A percentile compares a stretch with the other conserved stretches of the same genome.
These are phyloP conservation scores for Penicillium ochrochloron DNA, from an alignment of 495 filamentous ascomycete genomes.

Conservation along the genomic window DNA sequence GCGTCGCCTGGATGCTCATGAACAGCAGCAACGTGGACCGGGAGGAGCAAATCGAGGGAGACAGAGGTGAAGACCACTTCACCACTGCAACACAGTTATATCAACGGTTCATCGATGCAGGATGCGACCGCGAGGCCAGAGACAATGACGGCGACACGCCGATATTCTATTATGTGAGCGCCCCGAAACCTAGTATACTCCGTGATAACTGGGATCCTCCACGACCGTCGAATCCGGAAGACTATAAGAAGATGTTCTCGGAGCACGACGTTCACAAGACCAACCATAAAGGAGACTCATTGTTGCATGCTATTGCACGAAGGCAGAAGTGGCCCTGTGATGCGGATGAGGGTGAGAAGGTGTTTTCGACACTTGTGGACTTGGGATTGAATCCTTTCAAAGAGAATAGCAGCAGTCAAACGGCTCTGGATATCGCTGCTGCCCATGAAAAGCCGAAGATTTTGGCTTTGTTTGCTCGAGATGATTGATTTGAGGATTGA, in stretches of 20 bases:
- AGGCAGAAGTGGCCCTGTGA: background rate
- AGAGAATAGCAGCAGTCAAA: constrained; percentile 8
- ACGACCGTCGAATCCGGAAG: background rate
- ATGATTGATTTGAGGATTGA: constrained; percentile 11
- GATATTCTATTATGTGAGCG: background rate
- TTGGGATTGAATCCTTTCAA: background rate
- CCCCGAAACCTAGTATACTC: background rate
- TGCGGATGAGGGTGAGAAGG: background rate
- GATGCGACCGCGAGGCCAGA: background rate
- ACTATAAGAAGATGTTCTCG: background rate
- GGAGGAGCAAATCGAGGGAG: background rate
- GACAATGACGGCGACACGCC: background rate
- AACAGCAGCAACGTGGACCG: background rate
- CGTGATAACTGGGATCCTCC: background rate
- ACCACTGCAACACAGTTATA: background rate
- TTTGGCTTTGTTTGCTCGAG: constrained; percentile 20
- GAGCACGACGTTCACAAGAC: background rate
- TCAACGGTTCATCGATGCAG: background rate
- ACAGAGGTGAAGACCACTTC: background rate
- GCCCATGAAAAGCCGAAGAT: constrained; percentile 18
- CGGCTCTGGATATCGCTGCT: constrained; percentile 25
- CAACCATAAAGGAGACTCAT: background rate
- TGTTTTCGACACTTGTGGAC: background rate
- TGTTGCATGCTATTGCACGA: background rate
- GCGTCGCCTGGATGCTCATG: background rate